These are phyloP conservation scores for Cercospora sp. DNA, from an alignment of 2,329 filamentous ascomycete species.

Conservation along the genomic window DNA sequence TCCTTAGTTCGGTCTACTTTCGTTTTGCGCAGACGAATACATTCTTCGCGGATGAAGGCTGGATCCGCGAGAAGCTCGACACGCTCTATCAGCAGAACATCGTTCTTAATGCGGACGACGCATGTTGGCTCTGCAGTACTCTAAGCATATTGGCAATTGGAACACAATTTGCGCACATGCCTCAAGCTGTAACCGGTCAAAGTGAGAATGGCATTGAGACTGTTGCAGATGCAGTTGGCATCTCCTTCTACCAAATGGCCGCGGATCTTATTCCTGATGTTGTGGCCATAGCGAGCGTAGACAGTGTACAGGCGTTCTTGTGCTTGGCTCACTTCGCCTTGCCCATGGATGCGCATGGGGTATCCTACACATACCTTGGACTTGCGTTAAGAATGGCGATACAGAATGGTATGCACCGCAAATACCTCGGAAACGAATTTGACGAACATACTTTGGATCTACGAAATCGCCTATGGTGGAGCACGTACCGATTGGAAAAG, in stretches of 20 bases:
- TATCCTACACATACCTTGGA: slow-evolving; percentile 59
- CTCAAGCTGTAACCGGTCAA: slow-evolving; percentile 4
- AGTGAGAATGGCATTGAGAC: slow-evolving; percentile 37
- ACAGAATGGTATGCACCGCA: slow-evolving; percentile 61
- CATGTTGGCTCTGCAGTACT: slow-evolving; percentile 41
- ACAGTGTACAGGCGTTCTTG: slow-evolving; percentile 58
- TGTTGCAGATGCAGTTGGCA: slow-evolving; percentile 43
- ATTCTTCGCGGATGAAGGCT: slow-evolving; percentile 47
- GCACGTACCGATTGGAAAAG: slow-evolving; percentile 50
- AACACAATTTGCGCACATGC: slow-evolving; percentile 46
- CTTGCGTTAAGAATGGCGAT: slow-evolving; percentile 59
- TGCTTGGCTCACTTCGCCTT: slow-evolving; percentile 58
- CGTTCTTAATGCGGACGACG: slow-evolving; percentile 42
- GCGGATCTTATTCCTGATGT: slow-evolving; percentile 57
- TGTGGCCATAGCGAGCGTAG: slow-evolving; percentile 56
- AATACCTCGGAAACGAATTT: slow-evolving; percentile 41
- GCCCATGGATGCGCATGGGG: slow-evolving; percentile 57
- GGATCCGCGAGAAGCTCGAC: slow-evolving; percentile 43
- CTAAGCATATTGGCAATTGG: slow-evolving; percentile 45
- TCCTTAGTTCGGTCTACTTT: slow-evolving; percentile 46
- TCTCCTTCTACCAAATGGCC: slow-evolving; percentile 59
- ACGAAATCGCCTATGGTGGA: slow-evolving; percentile 26
- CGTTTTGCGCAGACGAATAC: slow-evolving; percentile 48
- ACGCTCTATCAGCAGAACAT: slow-evolving; percentile 42
- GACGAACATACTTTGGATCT: slow-evolving; percentile 47